These are phyloP conservation scores for Plectranthus barbatus DNA, from an alignment of 257 asterid species.

Conservation along the genomic window DNA sequence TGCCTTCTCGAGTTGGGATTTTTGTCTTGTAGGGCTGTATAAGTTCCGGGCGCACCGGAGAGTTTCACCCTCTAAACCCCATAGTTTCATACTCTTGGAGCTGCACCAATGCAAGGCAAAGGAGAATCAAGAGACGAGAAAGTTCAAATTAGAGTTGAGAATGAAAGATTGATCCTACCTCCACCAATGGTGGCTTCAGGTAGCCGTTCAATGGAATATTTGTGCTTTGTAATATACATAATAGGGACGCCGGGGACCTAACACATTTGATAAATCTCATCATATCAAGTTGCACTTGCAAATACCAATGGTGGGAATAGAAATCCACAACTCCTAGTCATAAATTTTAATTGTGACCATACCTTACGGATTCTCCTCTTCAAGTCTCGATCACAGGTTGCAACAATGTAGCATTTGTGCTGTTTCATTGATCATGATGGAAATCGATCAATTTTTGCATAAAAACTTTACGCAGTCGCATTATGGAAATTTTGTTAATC, in stretches of 20 bases:
- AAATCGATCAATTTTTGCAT: background rate
- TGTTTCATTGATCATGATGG: conserved; percentile 27
- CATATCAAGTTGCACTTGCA: background rate
- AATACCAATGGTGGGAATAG: background rate
- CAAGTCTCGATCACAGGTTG: conserved; percentile 95
- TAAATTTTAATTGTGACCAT: background rate
- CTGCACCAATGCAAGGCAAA: conserved; percentile 32
- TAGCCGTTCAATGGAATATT: conserved; percentile 78
- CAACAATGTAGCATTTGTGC: conserved; percentile 96
- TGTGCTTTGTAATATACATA: conserved; percentile 77
- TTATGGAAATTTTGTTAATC: background rate
- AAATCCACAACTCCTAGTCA: background rate
- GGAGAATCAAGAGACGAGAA: background rate
- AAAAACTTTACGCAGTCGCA: too few species aligned
- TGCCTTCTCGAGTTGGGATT: background rate
- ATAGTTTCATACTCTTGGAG: conserved; percentile 54
- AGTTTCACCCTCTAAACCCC: background rate
- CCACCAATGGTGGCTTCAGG: conserved; percentile 97
- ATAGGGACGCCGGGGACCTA: conserved; percentile 96
- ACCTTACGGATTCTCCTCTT: conserved; percentile 53
- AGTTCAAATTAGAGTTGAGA: background rate
- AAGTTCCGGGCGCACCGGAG: background rate
- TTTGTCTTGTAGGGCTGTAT: background rate
- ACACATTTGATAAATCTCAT: background rate
- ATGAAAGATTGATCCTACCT: conserved; percentile 34